These are phyloP conservation scores for Phytophthora melonis DNA, from an alignment of 352 stramenopile genomes.

Conservation along the genomic window DNA sequence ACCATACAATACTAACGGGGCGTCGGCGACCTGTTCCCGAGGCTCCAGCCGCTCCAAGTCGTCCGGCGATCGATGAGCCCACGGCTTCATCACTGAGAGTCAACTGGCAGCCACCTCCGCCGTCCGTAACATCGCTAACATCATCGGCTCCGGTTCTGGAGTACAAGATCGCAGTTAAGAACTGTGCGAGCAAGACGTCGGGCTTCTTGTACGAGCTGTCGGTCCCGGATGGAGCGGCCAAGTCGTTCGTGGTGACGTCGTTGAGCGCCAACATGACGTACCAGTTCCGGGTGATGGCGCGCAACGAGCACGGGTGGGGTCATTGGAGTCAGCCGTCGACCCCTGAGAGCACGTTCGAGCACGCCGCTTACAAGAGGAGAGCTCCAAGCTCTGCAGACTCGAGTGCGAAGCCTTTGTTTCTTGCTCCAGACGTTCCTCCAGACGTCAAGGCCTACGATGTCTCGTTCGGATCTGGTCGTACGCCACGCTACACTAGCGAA, in stretches of 20 bases:
- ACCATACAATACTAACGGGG: constrained; percentile 79
- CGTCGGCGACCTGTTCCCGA: constrained; percentile 55
- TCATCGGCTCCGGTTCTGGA: constrained; percentile 37
- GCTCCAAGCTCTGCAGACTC: background rate
- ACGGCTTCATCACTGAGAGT: constrained; percentile 61
- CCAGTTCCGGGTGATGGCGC: constrained; percentile 84
- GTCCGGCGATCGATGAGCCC: constrained; percentile 45
- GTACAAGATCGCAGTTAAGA: constrained; percentile 72
- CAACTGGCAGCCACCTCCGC: constrained; percentile 47
- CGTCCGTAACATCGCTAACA: constrained; percentile 21
- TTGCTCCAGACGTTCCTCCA: constrained; percentile 47
- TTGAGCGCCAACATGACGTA: constrained; percentile 84
- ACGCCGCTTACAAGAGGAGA: constrained; percentile 27
- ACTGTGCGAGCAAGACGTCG: constrained; percentile 60
- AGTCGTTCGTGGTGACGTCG: constrained; percentile 56
- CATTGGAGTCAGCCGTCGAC: constrained; percentile 75
- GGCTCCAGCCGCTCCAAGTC: constrained; percentile 46
- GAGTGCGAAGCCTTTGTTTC: constrained; percentile 36
- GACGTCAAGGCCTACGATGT: constrained; percentile 60
- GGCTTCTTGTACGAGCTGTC: constrained; percentile 67
- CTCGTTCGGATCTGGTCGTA: constrained; percentile 69
- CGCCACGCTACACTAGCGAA: constrained; percentile 58
- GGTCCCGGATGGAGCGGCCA: constrained; percentile 32
- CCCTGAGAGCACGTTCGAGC: constrained; percentile 57
- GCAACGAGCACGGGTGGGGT: constrained; percentile 73